Conservation (phyloP, 1,139 yeast genomes). For the Taphrina deformans region DNA sequence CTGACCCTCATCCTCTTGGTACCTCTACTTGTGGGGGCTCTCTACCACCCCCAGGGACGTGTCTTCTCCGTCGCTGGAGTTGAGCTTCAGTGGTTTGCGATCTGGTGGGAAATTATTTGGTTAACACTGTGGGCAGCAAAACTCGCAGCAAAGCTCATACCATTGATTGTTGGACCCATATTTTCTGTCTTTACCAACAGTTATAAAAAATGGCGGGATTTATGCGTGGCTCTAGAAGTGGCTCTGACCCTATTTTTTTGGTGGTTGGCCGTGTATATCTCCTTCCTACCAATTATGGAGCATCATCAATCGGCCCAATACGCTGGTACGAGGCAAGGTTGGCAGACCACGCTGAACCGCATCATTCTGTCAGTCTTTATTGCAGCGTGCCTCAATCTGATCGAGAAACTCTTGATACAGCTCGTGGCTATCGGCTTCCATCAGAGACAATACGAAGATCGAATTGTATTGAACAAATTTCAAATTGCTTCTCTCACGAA, state of each 20-base stretch:
- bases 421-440: constrained; percentile 50
- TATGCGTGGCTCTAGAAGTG: constrained; percentile 31
- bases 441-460: constrained; percentile 48
- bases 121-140: constrained; percentile 35
- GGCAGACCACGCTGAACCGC: constrained; percentile 48
- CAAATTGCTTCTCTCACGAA: constrained; percentile 44
- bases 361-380: constrained; percentile 48
- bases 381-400: constrained; percentile 46
- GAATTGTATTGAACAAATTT: constrained; percentile 48
- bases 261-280: constrained; percentile 33
- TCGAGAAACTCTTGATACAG: constrained; percentile 48
- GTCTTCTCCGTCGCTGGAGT: constrained; percentile 33
- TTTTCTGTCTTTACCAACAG: constrained; percentile 32
- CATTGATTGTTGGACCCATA: constrained; percentile 30
- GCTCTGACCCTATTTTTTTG: constrained; percentile 34
- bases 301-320: constrained; percentile 23
- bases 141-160: constrained; percentile 33
- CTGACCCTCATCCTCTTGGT: constrained; percentile 31
- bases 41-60: constrained; percentile 7
- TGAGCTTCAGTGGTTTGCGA: constrained; percentile 34
- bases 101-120: constrained; percentile 37
- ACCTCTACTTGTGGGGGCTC: constrained; percentile 34
- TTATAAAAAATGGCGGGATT: constrained; percentile 33
- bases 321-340: constrained; percentile 41
- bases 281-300: constrained; percentile 34